These are phyloP conservation scores for Kalmanozyma brasiliensis DNA, from an alignment of 1,284 basidiomycete genomes.

Conservation along the genomic window DNA sequence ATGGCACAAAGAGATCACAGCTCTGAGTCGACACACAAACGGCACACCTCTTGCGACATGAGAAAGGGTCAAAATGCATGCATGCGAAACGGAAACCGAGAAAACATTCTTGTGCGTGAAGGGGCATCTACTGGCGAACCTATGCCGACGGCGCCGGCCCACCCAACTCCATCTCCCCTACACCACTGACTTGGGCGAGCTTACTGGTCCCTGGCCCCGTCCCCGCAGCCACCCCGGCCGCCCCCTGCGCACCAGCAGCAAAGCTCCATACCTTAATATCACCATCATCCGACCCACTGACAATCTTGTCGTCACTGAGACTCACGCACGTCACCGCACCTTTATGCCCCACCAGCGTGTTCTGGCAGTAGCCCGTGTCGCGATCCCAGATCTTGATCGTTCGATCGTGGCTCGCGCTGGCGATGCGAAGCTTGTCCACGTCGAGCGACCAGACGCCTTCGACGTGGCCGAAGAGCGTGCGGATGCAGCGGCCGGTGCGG, in stretches of 20 bases:
- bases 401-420: conserved; percentile 89
- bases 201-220: no score
- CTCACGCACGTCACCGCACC: conserved; percentile 91
- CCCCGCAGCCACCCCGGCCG: neutral
- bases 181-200: no score
- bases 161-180: no score
- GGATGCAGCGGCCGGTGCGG: conserved; percentile 80
- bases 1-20: neutral
- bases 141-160: no score
- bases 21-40: neutral
- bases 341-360: conserved; percentile 92
- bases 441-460: conserved; percentile 97
- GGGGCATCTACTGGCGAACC: no score
- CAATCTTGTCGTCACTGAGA: conserved; percentile 92
- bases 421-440: conserved; percentile 88
- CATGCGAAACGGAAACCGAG: neutral
- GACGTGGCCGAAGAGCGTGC: conserved; percentile 89
- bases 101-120: conserved; percentile 1
- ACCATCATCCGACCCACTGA: conserved; percentile 91
- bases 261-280: conserved; percentile 72
- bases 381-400: conserved; percentile 91
- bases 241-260: conserved; percentile 16
- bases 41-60: neutral
- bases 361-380: conserved; percentile 85
- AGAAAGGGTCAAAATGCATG: conserved; percentile 7